phyloP scores from a whole-genome alignment of 2,329 filamentous ascomycete genomes.

The Aaosphaeria pasadenensis region DNA sequence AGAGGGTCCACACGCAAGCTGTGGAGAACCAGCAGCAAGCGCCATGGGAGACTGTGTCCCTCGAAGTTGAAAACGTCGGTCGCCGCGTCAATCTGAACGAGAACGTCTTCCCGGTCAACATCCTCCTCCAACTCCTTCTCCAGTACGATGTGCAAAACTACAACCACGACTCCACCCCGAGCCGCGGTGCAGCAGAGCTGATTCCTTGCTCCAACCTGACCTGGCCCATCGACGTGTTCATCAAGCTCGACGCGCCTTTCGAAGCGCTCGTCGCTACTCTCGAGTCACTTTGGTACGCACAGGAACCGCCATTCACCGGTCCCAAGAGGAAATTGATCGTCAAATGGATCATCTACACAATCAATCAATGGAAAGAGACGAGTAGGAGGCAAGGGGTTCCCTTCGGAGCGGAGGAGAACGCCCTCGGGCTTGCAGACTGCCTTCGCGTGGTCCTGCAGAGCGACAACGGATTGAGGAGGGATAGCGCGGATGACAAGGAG shows the following conservation, averaged over 20 bases:
- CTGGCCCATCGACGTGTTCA: conserved; percentile 65
- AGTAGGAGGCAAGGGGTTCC: conserved; percentile 52
- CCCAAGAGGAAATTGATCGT: conserved; percentile 56
- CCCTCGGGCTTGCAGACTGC: conserved; percentile 40
- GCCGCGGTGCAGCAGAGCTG: conserved; percentile 7
- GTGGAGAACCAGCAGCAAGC: conserved; percentile 46
- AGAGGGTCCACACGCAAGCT: conserved; percentile 57
- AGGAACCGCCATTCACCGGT: conserved; percentile 63
- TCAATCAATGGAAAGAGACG: conserved; percentile 59
- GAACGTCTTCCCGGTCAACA: conserved; percentile 52
- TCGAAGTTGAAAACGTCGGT: conserved; percentile 57
- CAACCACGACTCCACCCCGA: conserved; percentile 37
- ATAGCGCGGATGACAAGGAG: conserved; percentile 30
- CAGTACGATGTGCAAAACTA: conserved; percentile 48
- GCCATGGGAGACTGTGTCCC: conserved; percentile 69
- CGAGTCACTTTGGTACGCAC: conserved; percentile 65
- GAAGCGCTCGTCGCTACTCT: conserved; percentile 62
- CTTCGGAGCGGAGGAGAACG: conserved; percentile 61
- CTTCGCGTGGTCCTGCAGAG: conserved; percentile 43
- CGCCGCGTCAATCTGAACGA: conserved; percentile 56
- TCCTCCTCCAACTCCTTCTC: conserved; percentile 32
- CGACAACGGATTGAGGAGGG: conserved; percentile 35
- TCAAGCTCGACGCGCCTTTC: conserved; percentile 60
- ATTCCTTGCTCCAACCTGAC: conserved; percentile 33
- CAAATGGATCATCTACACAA: conserved; percentile 60